Percentiles rank a stretch among this genome's conserved stretches.
Conservation (phyloP, 2,329 filamentous ascomycete species). For the Beauveria medogensis region DNA sequence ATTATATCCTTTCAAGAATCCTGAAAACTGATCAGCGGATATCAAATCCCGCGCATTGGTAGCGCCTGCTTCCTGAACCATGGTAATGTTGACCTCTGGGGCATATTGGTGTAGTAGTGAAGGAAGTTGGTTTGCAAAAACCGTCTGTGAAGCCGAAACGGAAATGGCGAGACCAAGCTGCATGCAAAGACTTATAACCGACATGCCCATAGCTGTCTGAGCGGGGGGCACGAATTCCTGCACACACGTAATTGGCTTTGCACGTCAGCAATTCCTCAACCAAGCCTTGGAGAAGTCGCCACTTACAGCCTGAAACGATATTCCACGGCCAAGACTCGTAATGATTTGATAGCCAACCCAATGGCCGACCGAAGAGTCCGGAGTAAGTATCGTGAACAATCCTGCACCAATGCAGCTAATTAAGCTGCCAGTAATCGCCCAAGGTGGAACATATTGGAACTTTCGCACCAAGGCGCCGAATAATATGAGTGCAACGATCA, state of each 20-base stretch:
- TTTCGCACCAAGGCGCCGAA: neutral
- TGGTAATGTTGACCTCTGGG: neutral
- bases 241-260: conserved; percentile 9
- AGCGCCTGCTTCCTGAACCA: conserved; percentile 1
- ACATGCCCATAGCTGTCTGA: neutral
- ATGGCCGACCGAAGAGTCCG: neutral
- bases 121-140: neutral
- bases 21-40: neutral
- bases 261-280: too few relatives aligned
- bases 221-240: neutral
- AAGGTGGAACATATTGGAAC: neutral
- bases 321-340: conserved; percentile 1
- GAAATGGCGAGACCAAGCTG: conserved; percentile 6
- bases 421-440: conserved; percentile 3
- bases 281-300: neutral
- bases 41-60: neutral
- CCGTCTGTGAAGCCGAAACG: conserved; percentile 3
- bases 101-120: neutral
- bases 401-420: neutral
- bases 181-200: conserved; percentile 1
- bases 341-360: conserved; percentile 9
- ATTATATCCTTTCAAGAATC: conserved; percentile 5
- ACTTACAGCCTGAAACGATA: conserved; percentile 2
- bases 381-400: neutral
- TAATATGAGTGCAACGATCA: neutral